phyloP scores from a whole-genome alignment of 2,329 filamentous ascomycete species.

The Geosmithia flava region DNA sequence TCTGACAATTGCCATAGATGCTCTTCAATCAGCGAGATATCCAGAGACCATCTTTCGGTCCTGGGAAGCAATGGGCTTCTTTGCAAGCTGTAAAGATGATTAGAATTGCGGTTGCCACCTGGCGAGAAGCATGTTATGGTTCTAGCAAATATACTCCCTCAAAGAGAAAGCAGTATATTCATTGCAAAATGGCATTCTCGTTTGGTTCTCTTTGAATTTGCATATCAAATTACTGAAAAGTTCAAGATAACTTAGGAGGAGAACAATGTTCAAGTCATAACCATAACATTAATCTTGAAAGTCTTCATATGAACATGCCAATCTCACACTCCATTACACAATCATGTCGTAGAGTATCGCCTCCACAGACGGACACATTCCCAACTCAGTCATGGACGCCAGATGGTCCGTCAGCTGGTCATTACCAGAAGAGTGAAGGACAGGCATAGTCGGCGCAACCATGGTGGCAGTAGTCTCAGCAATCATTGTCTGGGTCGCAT shows the following conservation, averaged over 20 bases:
- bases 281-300: too few relatives aligned
- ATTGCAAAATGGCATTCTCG: too few relatives aligned
- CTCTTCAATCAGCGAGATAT: conserved; percentile 8
- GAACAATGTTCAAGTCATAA: too few relatives aligned
- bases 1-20: background rate
- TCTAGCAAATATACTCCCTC: too few relatives aligned
- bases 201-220: too few relatives aligned
- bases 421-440: background rate
- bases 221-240: too few relatives aligned
- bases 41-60: conserved; percentile 7
- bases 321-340: too few relatives aligned
- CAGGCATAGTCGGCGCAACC: background rate
- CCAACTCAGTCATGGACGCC: background rate
- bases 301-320: too few relatives aligned
- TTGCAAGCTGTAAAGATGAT: conserved; percentile 6
- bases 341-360: conserved; percentile 1
- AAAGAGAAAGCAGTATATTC: too few relatives aligned
- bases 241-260: too few relatives aligned
- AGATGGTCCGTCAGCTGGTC: background rate
- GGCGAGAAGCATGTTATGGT: too few relatives aligned
- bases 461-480: background rate
- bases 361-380: conserved; percentile 1
- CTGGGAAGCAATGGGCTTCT: conserved; percentile 7
- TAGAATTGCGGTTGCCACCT: too few relatives aligned
- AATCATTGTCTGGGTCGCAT: conserved; percentile 12